These are phyloP conservation scores for Leishmania tarentolae DNA, from an alignment of 208 protist species.

Conservation along the genomic window DNA sequence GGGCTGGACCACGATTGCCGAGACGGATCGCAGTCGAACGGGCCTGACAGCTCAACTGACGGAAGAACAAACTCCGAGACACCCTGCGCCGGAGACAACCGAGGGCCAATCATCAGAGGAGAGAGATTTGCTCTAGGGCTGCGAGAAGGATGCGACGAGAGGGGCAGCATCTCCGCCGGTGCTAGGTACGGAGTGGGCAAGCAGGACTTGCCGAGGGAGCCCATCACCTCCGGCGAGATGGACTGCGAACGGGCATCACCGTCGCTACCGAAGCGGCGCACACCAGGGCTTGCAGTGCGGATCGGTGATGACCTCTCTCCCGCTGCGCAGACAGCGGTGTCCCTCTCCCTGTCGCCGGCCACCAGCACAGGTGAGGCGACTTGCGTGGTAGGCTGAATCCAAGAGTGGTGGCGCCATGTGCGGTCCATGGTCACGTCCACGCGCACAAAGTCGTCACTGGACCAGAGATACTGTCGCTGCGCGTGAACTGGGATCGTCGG, in stretches of 20 bases:
- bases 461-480: conserved; percentile 28
- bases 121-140: conserved; percentile 12
- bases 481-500: conserved; percentile 17
- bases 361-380: conserved; percentile 1
- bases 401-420: conserved; percentile 27
- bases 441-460: conserved; percentile 40
- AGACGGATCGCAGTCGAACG: conserved; percentile 16
- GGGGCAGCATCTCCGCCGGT: conserved; percentile 5
- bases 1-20: conserved; percentile 23
- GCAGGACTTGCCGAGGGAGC: conserved; percentile 34
- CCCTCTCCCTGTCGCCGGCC: not conserved
- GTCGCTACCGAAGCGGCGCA: conserved; percentile 15
- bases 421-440: conserved; percentile 36
- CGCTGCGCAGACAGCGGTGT: not conserved
- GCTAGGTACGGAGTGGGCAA: conserved; percentile 34
- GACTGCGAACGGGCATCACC: conserved; percentile 14
- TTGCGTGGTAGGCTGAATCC: conserved; percentile 6
- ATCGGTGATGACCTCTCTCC: conserved; percentile 26
- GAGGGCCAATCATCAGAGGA: not conserved
- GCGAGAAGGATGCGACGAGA: conserved; percentile 2
- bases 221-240: conserved; percentile 20
- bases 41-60: conserved; percentile 16
- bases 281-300: conserved; percentile 11
- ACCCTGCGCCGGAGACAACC: conserved; percentile 18
- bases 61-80: conserved; percentile 26